These are phyloP conservation scores for Trichoderma harzianum DNA, from an alignment of 2,329 filamentous ascomycete genomes.

Conservation along the genomic window DNA sequence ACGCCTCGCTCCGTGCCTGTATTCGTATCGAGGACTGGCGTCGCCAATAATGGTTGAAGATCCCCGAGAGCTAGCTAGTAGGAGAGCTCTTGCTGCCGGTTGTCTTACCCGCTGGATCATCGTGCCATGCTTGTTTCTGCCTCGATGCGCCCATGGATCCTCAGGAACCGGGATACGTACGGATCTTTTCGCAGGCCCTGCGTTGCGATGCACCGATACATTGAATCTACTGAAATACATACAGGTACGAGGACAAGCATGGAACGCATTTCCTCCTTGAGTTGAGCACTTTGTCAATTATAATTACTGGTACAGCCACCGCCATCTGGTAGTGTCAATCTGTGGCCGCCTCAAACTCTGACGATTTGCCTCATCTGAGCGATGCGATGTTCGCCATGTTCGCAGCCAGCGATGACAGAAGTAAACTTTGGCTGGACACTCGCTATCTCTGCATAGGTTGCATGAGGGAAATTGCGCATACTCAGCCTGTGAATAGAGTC, in stretches of 20 bases:
- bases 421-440: neutral
- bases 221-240: neutral
- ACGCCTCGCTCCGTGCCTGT: neutral
- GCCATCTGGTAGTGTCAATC: neutral
- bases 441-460: neutral
- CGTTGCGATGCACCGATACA: neutral
- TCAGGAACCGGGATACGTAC: neutral
- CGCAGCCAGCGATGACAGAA: neutral
- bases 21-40: neutral
- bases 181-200: neutral
- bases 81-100: constrained; percentile 8
- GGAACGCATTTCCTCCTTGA: neutral
- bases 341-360: neutral
- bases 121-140: constrained; percentile 6
- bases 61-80: neutral
- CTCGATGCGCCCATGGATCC: neutral
- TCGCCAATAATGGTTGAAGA: constrained; percentile 10
- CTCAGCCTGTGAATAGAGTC: neutral
- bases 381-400: neutral
- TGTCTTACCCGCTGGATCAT: constrained; percentile 14
- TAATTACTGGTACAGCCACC: neutral
- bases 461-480: neutral
- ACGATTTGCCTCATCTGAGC: neutral
- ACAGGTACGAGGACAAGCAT: neutral
- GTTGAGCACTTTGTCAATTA: neutral